Percentiles rank a stretch among this genome's conserved stretches.
Conservation (phyloP, 192 early-diverging fungal genomes). For the Rhizoclosmatium sp. region DNA sequence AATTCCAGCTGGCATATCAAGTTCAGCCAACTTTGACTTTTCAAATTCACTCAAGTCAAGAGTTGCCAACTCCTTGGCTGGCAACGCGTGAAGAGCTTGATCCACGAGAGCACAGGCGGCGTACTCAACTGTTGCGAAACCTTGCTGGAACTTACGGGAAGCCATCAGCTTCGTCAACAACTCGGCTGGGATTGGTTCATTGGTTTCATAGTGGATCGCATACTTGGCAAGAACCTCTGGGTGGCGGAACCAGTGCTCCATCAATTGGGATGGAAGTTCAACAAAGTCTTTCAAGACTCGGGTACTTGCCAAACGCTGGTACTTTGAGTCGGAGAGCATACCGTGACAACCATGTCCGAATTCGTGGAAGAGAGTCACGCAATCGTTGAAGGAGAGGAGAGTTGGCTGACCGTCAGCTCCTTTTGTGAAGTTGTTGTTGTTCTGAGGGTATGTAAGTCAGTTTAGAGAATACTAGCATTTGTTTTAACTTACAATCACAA, state of each 20-base stretch:
- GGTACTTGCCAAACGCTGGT: background rate
- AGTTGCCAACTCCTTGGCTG: slow-evolving; percentile 4
- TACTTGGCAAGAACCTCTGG: slow-evolving; percentile 74
- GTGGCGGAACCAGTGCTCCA: slow-evolving; percentile 83
- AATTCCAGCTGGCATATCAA: background rate
- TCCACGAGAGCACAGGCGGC: background rate
- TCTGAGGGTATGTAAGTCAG: background rate
- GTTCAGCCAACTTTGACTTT: background rate
- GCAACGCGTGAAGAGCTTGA: background rate
- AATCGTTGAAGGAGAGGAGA: background rate
- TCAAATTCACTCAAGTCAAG: background rate
- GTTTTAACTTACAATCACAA: background rate
- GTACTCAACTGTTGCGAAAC: slow-evolving; percentile 7
- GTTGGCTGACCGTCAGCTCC: slow-evolving; percentile 6
- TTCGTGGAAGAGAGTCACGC: background rate
- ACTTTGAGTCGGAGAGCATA: background rate
- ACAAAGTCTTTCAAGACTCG: slow-evolving; percentile 72
- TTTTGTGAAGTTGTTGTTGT: slow-evolving; percentile 16
- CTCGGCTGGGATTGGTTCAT: slow-evolving; percentile 59
- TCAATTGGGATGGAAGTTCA: slow-evolving; percentile 85
- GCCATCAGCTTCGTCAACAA: background rate
- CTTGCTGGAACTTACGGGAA: slow-evolving; percentile 1
- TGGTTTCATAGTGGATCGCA: slow-evolving; percentile 71
- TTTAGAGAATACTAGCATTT: no score
- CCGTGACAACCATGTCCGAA: slow-evolving; percentile 6